Conservation (phyloP, 352 stramenopile genomes). For the Phytophthora cajani region DNA sequence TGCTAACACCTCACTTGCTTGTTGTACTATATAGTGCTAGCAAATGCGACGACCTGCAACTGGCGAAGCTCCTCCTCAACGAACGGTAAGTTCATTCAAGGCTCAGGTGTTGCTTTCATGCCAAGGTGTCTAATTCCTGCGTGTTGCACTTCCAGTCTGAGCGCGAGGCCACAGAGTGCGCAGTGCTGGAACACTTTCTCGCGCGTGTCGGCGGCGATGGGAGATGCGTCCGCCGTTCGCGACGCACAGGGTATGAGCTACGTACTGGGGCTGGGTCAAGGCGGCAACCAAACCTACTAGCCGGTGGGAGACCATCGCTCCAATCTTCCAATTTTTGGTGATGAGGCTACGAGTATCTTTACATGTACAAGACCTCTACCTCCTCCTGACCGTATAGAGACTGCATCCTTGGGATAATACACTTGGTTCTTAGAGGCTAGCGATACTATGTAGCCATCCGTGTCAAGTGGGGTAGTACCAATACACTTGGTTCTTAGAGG, state of each 20-base stretch:
- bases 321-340: constrained; percentile 23
- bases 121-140: constrained; percentile 2
- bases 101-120: not conserved
- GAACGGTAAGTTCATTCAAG: constrained; percentile 52
- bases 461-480: constrained; percentile 18
- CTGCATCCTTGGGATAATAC: constrained; percentile 21
- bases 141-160: constrained; percentile 49
- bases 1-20: not conserved
- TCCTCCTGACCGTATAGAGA: constrained; percentile 18
- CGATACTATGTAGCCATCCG: constrained; percentile 23
- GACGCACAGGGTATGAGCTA: constrained; percentile 91
- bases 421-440: constrained; percentile 6
- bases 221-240: constrained; percentile 75
- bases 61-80: constrained; percentile 85
- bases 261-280: constrained; percentile 81
- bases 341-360: constrained; percentile 6
- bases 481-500: not conserved
- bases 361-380: constrained; percentile 1
- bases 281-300: constrained; percentile 81
- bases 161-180: constrained; percentile 74
- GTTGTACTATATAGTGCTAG: constrained; percentile 56
- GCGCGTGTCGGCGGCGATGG: constrained; percentile 69
- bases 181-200: constrained; percentile 85
- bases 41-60: constrained; percentile 65
- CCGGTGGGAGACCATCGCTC: constrained; percentile 1